Base-by-base conservation (phyloP, 495 filamentous ascomycete species). In the Penicillium maclennaniae region DNA sequence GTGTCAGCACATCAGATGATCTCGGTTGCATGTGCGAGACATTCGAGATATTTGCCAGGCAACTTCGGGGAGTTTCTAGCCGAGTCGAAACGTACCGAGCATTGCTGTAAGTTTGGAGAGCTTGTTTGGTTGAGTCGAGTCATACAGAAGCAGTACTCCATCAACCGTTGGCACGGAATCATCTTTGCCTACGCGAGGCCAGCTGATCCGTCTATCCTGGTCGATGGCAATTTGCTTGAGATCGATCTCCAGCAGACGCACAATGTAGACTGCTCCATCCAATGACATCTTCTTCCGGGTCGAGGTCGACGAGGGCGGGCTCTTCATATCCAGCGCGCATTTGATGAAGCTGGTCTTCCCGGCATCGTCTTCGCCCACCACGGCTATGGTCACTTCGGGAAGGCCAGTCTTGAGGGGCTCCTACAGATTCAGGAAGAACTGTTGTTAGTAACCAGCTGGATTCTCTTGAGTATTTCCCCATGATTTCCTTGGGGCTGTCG, bases 271-370 rank as follows among this genome's bases (percentile, higher is more conserved):
- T 17, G 80, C 72, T 53, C 87, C 87, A 49, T 96, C 89, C 59
- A 96, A 68, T 3, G 83, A 82, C 71, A 95, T 82, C 60, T 80
- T 88, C 61, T 87, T 87, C 46, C 82, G 79, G 36, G 75, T 82
- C 25, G 81, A 77, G 40, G 77, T 69, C 42, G 84, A 83, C 28
- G 69, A 69, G 4, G 87, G 78, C 1, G 80, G 68, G 34, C 71
- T 70, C 52, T 81, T 83, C 55, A 92, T 74, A 38, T 89, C 86
- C 59, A 93, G 72, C 10, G 89, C 88, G 48, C 80, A 83, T 62
- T 88, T 86, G 53, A 96, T 87, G 59, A 97, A 96, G 20, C 88
- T 87, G 44, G 89, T 90, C 73, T 97, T 97, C 58, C 92, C 92
- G 31, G 89, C 88, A 45, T 85, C 84, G 58, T 82, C 76, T 58